Base-by-base conservation (phyloP, 108 stramenopile species). In the Schizochytrium sp. region DNA sequence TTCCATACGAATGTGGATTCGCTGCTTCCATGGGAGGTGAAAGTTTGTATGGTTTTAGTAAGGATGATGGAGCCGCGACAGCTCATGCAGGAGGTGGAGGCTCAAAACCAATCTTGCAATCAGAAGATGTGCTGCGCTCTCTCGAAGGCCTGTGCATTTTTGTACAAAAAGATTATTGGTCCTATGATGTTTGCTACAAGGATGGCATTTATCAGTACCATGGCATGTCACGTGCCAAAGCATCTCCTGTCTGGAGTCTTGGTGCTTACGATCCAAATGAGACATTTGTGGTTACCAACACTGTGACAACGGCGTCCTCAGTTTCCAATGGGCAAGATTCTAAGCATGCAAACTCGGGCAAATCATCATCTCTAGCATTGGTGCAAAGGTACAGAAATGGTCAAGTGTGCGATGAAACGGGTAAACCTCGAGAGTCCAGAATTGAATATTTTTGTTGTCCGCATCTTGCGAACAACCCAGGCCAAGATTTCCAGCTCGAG, bases 361-460 rank as follows among this genome's bases (percentile, higher is more conserved):
- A 17, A 19, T 0, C 59, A 60, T 60, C 59, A 60, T 17, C 17
- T 19, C 19, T 55, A n/a, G 76, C 76, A 10, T 47, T 83, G 12
- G 76, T 55, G 28, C 50, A 83, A 47, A 46, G 5, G 50, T 83
- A 38, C 40, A 40, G 49, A 0, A 53, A 83, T 53, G 76, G 76
- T 10, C 76, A 83, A 40, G 50, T 53, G 17, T 83, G 76, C 76
- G 76, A 83, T 53, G 76, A 83, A 28, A 83, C 76, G 8, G 76
- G 50, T 38, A 55, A 55, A 53, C 76, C 76, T 19, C 76, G 76
- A 17, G 76, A 47, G 45, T 83, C 76, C 45, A 10, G 76, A 10
- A 53, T 55, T 8, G 8, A 19, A n/a, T 83, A 55, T 53, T 83
- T 83, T 83, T 83, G 76, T 53, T 83, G 76, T 53, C 76, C 76